phyloP scores from a whole-genome alignment of 331 rosid genomes.

The Malus hybrid region DNA sequence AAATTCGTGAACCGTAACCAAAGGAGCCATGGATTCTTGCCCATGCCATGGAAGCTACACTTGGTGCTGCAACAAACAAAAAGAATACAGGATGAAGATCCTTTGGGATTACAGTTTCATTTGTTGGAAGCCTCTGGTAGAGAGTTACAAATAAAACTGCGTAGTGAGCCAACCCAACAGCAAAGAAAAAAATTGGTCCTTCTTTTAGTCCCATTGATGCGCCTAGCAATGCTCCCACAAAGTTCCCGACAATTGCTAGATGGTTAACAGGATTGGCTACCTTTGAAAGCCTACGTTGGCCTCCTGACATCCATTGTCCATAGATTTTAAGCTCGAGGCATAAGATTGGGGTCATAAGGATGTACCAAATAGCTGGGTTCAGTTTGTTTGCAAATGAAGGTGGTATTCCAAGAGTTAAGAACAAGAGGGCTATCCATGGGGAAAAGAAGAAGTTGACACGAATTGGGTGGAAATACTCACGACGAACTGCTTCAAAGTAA shows the following conservation, averaged over 20 bases:
- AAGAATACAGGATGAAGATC: slow-evolving; percentile 93
- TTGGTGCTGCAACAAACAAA: slow-evolving; percentile 93
- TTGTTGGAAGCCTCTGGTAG: slow-evolving; percentile 85
- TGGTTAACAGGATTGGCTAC: slow-evolving; percentile 91
- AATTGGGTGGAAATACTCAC: slow-evolving; percentile 83
- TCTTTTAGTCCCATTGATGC: slow-evolving; percentile 84
- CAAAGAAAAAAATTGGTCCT: slow-evolving; percentile 90
- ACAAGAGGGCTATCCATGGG: slow-evolving; percentile 79
- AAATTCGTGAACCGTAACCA: slow-evolving; percentile 56
- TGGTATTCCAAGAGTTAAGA: slow-evolving; percentile 69
- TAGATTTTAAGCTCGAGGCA: slow-evolving; percentile 82
- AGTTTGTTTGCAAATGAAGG: slow-evolving; percentile 47
- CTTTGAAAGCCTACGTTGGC: slow-evolving; percentile 81
- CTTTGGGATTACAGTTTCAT: slow-evolving; percentile 67
- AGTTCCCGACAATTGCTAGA: slow-evolving; percentile 71
- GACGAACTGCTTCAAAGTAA: slow-evolving; percentile 92
- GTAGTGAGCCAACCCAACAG: slow-evolving; percentile 81
- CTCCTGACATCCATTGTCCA: slow-evolving; percentile 99
- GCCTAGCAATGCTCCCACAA: slow-evolving; percentile 84
- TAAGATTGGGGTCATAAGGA: slow-evolving; percentile 66
- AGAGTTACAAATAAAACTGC: slow-evolving; percentile 77
- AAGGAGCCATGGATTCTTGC: slow-evolving; percentile 73
- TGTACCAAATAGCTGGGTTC: slow-evolving; percentile 60
- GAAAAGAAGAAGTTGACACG: slow-evolving; percentile 89
- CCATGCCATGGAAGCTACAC: slow-evolving; percentile 92